These are phyloP conservation scores for Nakaseomyces sp. DNA, from an alignment of 1,139 yeast genomes.

Conservation along the genomic window DNA sequence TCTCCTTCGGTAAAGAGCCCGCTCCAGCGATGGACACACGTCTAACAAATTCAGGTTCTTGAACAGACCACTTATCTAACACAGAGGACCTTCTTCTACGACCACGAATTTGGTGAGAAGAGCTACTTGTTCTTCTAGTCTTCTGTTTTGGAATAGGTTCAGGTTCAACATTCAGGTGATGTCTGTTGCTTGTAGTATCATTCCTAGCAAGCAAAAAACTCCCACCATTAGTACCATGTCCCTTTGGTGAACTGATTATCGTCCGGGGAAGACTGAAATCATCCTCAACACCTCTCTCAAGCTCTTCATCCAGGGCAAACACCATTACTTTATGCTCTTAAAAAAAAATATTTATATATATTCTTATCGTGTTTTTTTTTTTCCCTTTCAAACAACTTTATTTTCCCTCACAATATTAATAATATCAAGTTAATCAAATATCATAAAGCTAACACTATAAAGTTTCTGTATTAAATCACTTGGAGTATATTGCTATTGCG, in stretches of 20 bases:
- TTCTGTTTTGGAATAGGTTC: constrained; percentile 4
- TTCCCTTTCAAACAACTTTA: not conserved
- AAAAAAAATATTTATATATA: no score
- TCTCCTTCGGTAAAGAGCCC: constrained; percentile 5
- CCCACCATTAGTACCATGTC: not conserved
- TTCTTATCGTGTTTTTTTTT: no score
- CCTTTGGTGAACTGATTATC: constrained; percentile 1
- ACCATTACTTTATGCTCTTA: no score
- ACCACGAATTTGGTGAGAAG: constrained; percentile 2
- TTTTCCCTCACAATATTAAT: no score
- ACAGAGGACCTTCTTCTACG: constrained; percentile 28
- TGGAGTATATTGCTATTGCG: not conserved
- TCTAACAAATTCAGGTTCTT: constrained; percentile 25
- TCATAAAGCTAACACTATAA: not conserved
- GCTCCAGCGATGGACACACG: constrained; percentile 20
- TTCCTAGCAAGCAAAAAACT: not conserved
- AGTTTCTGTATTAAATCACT: not conserved
- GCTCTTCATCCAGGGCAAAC: constrained; percentile 26
- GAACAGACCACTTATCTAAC: constrained; percentile 24
- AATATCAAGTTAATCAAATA: no score
- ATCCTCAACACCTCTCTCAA: constrained; percentile 8
- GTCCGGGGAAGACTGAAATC: not conserved
- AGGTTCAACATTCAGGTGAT: constrained; percentile 3
- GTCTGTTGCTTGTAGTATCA: constrained; percentile 1
- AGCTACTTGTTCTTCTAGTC: not conserved